Evolutionary conservation across 768 basidiomycete genomes (phyloP), one percentile per base, ranked within the genome.

Genomic region (Agaricus sinodeliciosus): DNA sequence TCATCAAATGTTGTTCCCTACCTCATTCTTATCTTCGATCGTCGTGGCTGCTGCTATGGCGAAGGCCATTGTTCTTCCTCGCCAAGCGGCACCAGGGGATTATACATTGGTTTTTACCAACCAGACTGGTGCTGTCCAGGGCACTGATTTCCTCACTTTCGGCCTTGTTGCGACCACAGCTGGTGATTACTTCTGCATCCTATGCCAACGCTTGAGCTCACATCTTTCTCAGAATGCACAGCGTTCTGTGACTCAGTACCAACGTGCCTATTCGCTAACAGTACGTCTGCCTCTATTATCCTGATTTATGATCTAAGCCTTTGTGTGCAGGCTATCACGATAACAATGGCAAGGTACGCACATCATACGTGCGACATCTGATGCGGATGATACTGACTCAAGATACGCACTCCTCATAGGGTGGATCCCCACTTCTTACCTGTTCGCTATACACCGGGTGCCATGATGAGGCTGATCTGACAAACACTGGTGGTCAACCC

Each of bases 381-480:
- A 47, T 47, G 22, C 22, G 22, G 2, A 35, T n/a, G 25, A 27
- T 15, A 3, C n/a, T 27, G 9, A 39, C 15, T 6, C 37, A 16
- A 13, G 16, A 39, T 6, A 39, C 5, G 12, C 37, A 39, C 31
- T 31, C 31, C n/a, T 35, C 28, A 13, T 47, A 73, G 68, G 67
- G 65, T 48, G 74, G 74, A 51, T 73, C 72, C 64, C 63, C 72
- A 25, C 66, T 68, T 40, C 62, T 77, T 25, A 75, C 74, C 9
- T 77, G 75, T 61, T 67, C 74, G n/a, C 63, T 77, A 39, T 76
- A 74, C 62, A 60, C 54, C 13, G 25, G 27, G 13, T 77, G 75
- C 63, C 73, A 75, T 49, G 55, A 49, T 28, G 58, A 64, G n/a
- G 59, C 62, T 9, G 65, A 69, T 47, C 70, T 72, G 41, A 65